Conservation (phyloP, 2,329 filamentous ascomycete species). For the Davidsoniella australis region DNA sequence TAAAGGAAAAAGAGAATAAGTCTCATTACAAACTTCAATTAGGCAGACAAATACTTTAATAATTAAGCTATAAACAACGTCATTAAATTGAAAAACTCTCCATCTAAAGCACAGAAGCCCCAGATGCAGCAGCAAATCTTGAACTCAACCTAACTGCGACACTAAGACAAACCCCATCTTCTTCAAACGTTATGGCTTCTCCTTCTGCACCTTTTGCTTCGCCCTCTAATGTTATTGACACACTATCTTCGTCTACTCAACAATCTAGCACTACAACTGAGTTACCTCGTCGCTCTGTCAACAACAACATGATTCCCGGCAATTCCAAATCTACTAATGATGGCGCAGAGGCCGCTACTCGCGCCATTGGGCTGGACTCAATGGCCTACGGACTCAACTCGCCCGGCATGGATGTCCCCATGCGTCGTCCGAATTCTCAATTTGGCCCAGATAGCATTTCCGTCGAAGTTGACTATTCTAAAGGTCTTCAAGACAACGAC, state of each 20-base stretch:
- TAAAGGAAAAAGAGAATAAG: too few species aligned
- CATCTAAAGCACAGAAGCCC: too few species aligned
- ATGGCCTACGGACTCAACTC: slow-evolving; percentile 6
- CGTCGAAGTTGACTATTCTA: neutral
- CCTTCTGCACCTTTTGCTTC: neutral
- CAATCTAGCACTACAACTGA: neutral
- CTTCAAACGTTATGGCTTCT: neutral
- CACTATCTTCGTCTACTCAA: neutral
- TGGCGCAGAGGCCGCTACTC: neutral
- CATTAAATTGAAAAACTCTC: too few species aligned
- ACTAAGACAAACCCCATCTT: neutral
- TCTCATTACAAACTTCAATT: too few species aligned
- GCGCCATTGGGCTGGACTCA: neutral
- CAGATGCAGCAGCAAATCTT: too few species aligned
- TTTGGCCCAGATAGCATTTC: neutral
- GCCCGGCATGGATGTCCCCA: slow-evolving; percentile 1
- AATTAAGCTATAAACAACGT: too few species aligned
- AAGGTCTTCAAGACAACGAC: neutral
- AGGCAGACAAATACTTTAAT: too few species aligned
- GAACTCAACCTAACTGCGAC: too few species aligned
- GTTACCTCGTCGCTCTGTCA: neutral
- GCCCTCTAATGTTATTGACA: neutral
- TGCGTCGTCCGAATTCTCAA: neutral
- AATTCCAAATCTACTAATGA: too few species aligned
- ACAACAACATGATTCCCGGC: neutral